A percentile compares a stretch with the other conserved stretches of the same genome.
Conservation (phyloP, 805 yeast species). For the Tetrapisispora taiwanensis region DNA sequence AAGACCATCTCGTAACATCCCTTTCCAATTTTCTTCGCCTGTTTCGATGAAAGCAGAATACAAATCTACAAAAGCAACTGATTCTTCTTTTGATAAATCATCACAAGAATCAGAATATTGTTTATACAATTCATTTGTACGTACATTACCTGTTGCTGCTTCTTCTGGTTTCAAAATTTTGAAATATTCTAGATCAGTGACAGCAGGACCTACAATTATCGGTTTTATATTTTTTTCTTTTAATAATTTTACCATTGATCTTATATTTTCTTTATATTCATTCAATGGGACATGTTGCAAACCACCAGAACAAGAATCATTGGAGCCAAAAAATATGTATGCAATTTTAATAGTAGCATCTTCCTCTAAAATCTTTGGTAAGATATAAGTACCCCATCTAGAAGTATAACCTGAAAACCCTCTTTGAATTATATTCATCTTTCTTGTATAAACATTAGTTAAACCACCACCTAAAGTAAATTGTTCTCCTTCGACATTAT, state of each 20-base stretch:
- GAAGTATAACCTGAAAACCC: constrained; percentile 75
- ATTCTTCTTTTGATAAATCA: constrained; percentile 33
- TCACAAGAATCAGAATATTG: constrained; percentile 43
- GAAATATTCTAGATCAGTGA: constrained; percentile 40
- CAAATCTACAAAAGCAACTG: constrained; percentile 51
- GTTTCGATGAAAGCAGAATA: constrained; percentile 34
- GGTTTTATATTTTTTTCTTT: constrained; percentile 37
- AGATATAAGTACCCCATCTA: constrained; percentile 43
- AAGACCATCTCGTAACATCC: constrained; percentile 43
- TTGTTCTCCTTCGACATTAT: constrained; percentile 20
- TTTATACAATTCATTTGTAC: constrained; percentile 38
- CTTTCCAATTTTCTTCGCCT: constrained; percentile 32
- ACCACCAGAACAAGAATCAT: constrained; percentile 48
- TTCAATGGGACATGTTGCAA: constrained; percentile 43
- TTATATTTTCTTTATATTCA: constrained; percentile 40
- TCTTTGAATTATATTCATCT: constrained; percentile 56
- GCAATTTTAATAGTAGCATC: constrained; percentile 39
- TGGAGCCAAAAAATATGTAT: constrained; percentile 71
- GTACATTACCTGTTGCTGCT: constrained; percentile 31
- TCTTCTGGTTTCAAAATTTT: constrained; percentile 27
- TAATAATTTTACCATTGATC: constrained; percentile 33
- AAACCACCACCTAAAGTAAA: constrained; percentile 46
- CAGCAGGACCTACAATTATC: constrained; percentile 54
- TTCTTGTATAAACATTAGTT: constrained; percentile 43
- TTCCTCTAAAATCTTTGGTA: constrained; percentile 40